Evolutionary conservation across 371 early-diverging fungal genomes (phyloP).

Genomic region (Mortierella sp.): DNA sequence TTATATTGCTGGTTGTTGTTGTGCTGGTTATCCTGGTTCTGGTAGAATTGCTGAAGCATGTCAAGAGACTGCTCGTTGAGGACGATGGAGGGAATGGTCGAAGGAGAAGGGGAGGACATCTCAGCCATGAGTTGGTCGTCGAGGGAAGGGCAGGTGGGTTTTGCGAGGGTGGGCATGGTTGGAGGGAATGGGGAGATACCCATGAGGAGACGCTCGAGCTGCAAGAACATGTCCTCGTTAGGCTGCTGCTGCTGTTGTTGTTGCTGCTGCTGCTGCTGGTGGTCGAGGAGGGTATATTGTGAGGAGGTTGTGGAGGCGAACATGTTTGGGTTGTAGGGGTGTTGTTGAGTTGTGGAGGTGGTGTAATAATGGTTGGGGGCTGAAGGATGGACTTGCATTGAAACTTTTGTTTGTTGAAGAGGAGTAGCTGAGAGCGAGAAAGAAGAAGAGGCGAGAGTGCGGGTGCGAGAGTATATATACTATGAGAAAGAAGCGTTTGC

Average conservation of each 20-base stretch:
- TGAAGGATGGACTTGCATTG: constrained; percentile 45
- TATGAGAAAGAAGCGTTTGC: background rate
- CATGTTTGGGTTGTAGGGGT: constrained; percentile 57
- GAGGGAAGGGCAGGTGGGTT: constrained; percentile 56
- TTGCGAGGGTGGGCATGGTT: constrained; percentile 53
- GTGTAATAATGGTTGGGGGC: constrained; percentile 25
- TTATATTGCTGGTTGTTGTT: background rate
- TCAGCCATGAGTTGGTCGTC: constrained; percentile 52
- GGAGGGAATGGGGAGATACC: constrained; percentile 58
- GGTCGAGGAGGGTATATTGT: constrained; percentile 26
- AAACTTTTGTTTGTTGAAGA: background rate
- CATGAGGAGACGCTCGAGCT: constrained; percentile 54
- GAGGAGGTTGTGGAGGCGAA: constrained; percentile 32
- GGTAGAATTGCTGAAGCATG: constrained; percentile 49
- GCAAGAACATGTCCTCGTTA: constrained; percentile 47
- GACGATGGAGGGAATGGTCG: constrained; percentile 46
- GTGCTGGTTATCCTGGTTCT: constrained; percentile 28
- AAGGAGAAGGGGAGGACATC: constrained; percentile 27
- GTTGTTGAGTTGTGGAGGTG: constrained; percentile 21
- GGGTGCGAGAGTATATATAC: background rate
- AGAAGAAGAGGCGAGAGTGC: background rate
- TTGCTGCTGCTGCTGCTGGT: constrained; percentile 25
- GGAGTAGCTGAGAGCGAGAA: constrained; percentile 1
- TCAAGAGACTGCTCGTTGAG: constrained; percentile 58
- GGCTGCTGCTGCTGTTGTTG: constrained; percentile 20